phyloP scores from a whole-genome alignment of 2,329 filamentous ascomycete species.

The Shiraia sp. region DNA sequence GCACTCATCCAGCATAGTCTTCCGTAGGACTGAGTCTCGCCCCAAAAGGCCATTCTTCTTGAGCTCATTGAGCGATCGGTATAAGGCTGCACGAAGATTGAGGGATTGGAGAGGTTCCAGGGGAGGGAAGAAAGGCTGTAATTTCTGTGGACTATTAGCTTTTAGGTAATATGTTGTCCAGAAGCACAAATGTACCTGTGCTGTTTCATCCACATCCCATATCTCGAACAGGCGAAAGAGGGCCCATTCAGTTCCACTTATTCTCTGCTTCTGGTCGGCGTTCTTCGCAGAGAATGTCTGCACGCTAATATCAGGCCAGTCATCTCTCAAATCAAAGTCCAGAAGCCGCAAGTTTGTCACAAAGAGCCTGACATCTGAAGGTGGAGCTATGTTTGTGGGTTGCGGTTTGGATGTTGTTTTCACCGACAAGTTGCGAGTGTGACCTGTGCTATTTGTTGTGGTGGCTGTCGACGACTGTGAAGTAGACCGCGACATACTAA shows the following conservation, averaged over 20 bases:
- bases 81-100: constrained; percentile 82
- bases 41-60: constrained; percentile 88
- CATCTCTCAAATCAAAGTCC: constrained; percentile 72
- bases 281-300: constrained; percentile 72
- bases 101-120: constrained; percentile 87
- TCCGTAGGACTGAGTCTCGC: constrained; percentile 78
- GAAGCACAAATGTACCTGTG: constrained; percentile 58
- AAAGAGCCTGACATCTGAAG: constrained; percentile 59
- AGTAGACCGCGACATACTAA: constrained; percentile 33
- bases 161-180: constrained; percentile 3
- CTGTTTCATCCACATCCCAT: constrained; percentile 78
- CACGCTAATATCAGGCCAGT: constrained; percentile 78
- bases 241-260: constrained; percentile 85
- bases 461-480: constrained; percentile 27
- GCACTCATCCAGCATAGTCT: constrained; percentile 97
- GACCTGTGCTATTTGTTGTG: constrained; percentile 18
- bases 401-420: constrained; percentile 36
- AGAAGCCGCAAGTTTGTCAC: constrained; percentile 83
- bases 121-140: constrained; percentile 88
- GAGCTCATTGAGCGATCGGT: constrained; percentile 77
- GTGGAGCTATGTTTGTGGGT: constrained; percentile 22
- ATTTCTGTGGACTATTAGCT: constrained; percentile 63
- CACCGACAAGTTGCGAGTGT: constrained; percentile 34
- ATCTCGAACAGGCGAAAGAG: constrained; percentile 84
- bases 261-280: constrained; percentile 79